Conservation (phyloP, 2,329 filamentous ascomycete genomes). For the Daldinia sp. region DNA sequence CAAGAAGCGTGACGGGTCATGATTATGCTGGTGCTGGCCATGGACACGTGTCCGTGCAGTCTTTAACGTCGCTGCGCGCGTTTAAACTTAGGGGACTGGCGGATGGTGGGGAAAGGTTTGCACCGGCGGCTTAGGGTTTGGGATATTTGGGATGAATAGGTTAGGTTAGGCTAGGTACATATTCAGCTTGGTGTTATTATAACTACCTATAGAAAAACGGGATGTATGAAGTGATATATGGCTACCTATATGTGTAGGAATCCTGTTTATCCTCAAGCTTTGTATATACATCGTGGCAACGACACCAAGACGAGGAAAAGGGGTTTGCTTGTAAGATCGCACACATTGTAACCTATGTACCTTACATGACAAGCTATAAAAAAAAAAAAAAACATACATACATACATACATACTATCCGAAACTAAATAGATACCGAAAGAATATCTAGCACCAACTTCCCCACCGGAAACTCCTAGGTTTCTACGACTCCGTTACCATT, state of each 20-base stretch:
- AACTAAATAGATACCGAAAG: neutral
- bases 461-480: neutral
- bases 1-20: conserved; percentile 16
- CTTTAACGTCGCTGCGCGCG: conserved; percentile 46
- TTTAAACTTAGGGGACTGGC: conserved; percentile 44
- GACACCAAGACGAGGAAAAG: neutral
- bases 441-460: neutral
- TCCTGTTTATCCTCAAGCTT: neutral
- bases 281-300: neutral
- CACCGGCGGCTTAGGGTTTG: conserved; percentile 38
- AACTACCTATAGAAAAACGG: neutral
- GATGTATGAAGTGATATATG: no score
- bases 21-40: neutral
- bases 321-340: neutral
- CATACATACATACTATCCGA: neutral
- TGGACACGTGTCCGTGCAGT: conserved; percentile 41
- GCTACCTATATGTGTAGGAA: neutral
- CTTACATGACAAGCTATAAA: no score
- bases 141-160: no score
- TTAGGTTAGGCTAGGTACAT: no score
- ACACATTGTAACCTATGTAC: neutral
- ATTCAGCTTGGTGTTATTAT: neutral
- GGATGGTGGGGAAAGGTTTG: conserved; percentile 43
- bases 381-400: no score
- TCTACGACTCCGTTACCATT: neutral